These are phyloP conservation scores for Sarcomyxa edulis DNA, from an alignment of 768 basidiomycete genomes.

Conservation along the genomic window DNA sequence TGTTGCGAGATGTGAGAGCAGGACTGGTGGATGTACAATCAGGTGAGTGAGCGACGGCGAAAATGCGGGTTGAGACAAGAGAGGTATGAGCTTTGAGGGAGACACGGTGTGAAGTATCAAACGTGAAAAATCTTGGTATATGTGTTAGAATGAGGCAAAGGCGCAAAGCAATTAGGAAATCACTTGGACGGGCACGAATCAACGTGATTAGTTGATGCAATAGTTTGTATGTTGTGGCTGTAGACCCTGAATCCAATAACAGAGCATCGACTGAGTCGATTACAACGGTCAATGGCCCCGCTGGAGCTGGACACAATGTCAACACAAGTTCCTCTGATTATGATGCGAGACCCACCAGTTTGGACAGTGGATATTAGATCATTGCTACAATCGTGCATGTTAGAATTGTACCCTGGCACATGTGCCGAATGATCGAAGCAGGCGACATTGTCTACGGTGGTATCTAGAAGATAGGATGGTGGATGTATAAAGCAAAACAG, in stretches of 20 bases:
- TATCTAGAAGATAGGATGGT: slow-evolving; percentile 32
- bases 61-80: slow-evolving; percentile 58
- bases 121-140: slow-evolving; percentile 42
- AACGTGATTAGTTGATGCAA: slow-evolving; percentile 41
- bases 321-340: slow-evolving; percentile 10
- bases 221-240: slow-evolving; percentile 46
- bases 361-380: slow-evolving; percentile 37
- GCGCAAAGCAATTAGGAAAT: slow-evolving; percentile 14
- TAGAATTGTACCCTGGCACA: slow-evolving; percentile 49
- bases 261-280: slow-evolving; percentile 74
- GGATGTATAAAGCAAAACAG: slow-evolving; percentile 60
- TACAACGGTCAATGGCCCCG: slow-evolving; percentile 52
- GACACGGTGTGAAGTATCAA: slow-evolving; percentile 54
- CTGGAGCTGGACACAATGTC: slow-evolving; percentile 21
- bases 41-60: slow-evolving; percentile 61
- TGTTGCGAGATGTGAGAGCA: slow-evolving; percentile 63
- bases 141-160: slow-evolving; percentile 2
- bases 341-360: slow-evolving; percentile 23
- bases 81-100: slow-evolving; percentile 42
- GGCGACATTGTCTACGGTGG: slow-evolving; percentile 10
- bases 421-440: slow-evolving; percentile 45
- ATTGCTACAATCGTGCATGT: slow-evolving; percentile 23
- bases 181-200: slow-evolving; percentile 48
- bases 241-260: slow-evolving; percentile 49
- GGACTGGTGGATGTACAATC: slow-evolving; percentile 62